phyloP scores from a whole-genome alignment of 768 basidiomycete species.

The Pleurotus pulmonarius region DNA sequence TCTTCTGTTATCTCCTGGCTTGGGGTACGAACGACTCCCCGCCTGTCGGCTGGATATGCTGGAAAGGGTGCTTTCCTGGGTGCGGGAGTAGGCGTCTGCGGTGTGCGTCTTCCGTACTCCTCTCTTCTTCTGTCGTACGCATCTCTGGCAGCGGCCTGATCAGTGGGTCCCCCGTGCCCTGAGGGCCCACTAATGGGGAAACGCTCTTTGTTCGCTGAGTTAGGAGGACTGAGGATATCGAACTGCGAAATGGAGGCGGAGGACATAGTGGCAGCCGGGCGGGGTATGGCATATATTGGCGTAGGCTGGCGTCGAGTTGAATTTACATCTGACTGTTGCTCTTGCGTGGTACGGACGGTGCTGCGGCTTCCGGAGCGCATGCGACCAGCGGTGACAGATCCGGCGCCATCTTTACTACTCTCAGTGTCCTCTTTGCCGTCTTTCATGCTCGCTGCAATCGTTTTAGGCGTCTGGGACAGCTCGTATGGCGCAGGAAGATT shows the following conservation, averaged over 20 bases:
- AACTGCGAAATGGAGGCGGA: constrained; percentile 3
- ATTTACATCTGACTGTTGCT: background rate
- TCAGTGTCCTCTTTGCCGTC: background rate
- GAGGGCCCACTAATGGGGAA: background rate
- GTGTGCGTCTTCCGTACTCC: background rate
- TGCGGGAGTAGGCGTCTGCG: constrained; percentile 2
- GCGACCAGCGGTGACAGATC: background rate
- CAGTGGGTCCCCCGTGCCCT: background rate
- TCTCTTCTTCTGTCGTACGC: background rate
- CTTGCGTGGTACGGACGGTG: background rate
- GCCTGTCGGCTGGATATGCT: background rate
- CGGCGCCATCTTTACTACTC: background rate
- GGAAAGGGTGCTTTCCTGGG: background rate
- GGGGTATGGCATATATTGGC: background rate
- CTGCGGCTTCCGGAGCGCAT: background rate
- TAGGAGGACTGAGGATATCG: constrained; percentile 2
- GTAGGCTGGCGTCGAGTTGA: background rate
- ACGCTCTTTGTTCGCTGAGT: constrained; percentile 1
- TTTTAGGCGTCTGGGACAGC: constrained; percentile 34
- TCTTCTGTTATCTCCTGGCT: constrained; percentile 5
- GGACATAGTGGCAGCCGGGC: background rate
- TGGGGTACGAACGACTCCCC: background rate
- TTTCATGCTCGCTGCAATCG: background rate
- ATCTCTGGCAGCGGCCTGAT: background rate
- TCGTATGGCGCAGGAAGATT: constrained; percentile 64